Conservation (phyloP, 371 early-diverging fungal species). For the Mortierella sp. region DNA sequence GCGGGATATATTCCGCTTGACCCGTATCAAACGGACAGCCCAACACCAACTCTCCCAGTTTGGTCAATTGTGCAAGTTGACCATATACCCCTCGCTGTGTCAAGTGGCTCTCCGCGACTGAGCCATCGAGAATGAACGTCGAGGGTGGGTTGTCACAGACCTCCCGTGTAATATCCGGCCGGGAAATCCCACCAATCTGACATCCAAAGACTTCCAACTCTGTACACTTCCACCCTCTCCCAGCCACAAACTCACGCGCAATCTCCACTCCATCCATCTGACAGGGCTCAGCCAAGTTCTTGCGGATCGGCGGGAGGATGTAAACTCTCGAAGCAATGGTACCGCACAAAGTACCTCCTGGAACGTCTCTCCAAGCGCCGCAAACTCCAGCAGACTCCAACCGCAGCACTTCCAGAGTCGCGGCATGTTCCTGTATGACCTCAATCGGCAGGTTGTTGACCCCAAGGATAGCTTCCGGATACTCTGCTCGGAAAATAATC, state of each 20-base stretch:
- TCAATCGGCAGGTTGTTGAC: not conserved
- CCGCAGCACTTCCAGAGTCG: not conserved
- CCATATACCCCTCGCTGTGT: not conserved
- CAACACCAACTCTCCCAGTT: not conserved
- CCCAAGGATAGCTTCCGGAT: not conserved
- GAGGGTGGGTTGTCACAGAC: not conserved
- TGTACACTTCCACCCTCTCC: not conserved
- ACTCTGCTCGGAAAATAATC: not conserved
- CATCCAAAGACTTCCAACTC: not conserved
- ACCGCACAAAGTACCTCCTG: not conserved
- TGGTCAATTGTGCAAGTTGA: constrained; percentile 4
- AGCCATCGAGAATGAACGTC: not conserved
- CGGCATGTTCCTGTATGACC: not conserved
- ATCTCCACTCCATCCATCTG: not conserved
- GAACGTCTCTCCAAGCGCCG: not conserved
- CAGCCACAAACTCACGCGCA: not conserved
- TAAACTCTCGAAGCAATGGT: not conserved
- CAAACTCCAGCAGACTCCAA: too few relatives aligned
- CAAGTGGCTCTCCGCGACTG: too few relatives aligned
- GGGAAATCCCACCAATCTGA: not conserved
- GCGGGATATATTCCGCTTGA: too few relatives aligned
- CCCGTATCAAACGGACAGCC: not conserved
- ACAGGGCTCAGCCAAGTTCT: not conserved
- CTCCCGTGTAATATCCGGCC: not conserved
- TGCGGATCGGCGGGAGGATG: not conserved